phyloP scores from a whole-genome alignment of 1,139 yeast species.

The Saccharomyces pastorianus region DNA sequence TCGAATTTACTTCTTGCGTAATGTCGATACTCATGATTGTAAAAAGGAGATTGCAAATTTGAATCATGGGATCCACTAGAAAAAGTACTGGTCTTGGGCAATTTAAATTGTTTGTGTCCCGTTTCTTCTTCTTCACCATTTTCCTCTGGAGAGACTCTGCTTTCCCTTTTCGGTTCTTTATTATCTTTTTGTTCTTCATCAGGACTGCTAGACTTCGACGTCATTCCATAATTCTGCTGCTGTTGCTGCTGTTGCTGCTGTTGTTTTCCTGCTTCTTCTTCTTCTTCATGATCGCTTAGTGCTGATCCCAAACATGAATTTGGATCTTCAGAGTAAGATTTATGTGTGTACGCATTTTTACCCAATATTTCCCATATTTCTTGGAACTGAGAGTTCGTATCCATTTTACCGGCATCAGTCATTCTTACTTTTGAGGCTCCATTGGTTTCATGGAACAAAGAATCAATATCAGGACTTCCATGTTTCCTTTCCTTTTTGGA shows the following conservation, averaged over 20 bases:
- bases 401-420: background rate
- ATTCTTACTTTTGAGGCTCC: background rate
- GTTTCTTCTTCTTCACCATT: background rate
- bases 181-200: background rate
- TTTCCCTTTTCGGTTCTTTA: slow-evolving; percentile 1
- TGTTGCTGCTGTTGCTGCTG: no score
- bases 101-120: slow-evolving; percentile 1
- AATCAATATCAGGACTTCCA: background rate
- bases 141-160: background rate
- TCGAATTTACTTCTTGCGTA: slow-evolving; percentile 22
- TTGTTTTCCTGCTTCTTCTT: no score
- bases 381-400: background rate
- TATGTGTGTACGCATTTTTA: background rate
- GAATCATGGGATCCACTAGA: slow-evolving; percentile 1
- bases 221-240: background rate
- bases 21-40: slow-evolving; percentile 15
- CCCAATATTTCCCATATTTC: background rate
- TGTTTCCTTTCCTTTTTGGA: slow-evolving; percentile 2
- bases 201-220: background rate
- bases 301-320: background rate
- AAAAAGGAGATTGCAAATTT: slow-evolving; percentile 13
- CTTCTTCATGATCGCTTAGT: background rate
- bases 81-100: background rate
- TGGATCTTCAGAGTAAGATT: background rate
- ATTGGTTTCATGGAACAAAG: background rate